phyloP scores from a whole-genome alignment of 1,284 basidiomycete species.

The Laetiporus sulphureus region DNA sequence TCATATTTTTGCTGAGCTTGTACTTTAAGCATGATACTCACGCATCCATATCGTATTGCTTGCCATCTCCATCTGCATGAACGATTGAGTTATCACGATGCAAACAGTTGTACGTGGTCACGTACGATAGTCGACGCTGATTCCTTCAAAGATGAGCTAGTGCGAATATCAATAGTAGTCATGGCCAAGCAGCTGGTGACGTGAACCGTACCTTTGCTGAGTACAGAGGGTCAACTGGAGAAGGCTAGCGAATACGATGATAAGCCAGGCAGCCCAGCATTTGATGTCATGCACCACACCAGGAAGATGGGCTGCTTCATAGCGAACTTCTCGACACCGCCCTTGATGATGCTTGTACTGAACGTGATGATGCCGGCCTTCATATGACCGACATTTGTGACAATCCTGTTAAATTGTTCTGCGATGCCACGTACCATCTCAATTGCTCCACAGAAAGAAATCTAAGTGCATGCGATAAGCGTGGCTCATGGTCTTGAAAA shows the following conservation, averaged over 20 bases:
- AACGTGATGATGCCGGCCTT: slow-evolving; percentile 75
- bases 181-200: neutral
- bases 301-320: slow-evolving; percentile 73
- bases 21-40: slow-evolving; percentile 25
- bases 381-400: neutral
- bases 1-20: neutral
- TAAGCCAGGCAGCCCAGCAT: too few species aligned
- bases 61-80: slow-evolving; percentile 59
- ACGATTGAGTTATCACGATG: neutral
- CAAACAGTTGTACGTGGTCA: slow-evolving; percentile 6
- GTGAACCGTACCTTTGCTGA: slow-evolving; percentile 46
- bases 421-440: slow-evolving; percentile 47
- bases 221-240: slow-evolving; percentile 70
- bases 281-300: slow-evolving; percentile 28
- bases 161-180: slow-evolving; percentile 1
- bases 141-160: slow-evolving; percentile 65
- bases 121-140: slow-evolving; percentile 66
- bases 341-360: slow-evolving; percentile 68
- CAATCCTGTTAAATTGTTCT: neutral
- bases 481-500: neutral
- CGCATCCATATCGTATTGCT: slow-evolving; percentile 76
- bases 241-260: slow-evolving; percentile 39
- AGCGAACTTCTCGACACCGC: slow-evolving; percentile 68
- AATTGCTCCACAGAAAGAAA: slow-evolving; percentile 75
- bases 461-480: slow-evolving; percentile 25